Evolutionary conservation across 2,329 filamentous ascomycete genomes (phyloP), one percentile per base, ranked within the genome.

Genomic region (Curvularia lunata): DNA sequence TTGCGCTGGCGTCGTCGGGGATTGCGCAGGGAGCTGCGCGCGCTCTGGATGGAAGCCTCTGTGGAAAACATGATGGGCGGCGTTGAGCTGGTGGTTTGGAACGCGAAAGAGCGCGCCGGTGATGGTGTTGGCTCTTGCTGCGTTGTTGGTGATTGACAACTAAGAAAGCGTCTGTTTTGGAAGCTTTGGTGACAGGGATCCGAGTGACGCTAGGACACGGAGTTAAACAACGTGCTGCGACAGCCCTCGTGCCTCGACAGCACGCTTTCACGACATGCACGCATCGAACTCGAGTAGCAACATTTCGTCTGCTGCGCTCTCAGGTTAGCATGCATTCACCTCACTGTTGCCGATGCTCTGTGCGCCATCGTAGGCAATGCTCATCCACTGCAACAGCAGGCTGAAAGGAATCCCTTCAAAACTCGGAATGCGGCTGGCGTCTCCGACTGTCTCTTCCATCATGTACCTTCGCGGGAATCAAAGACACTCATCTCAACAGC

Each of bases 1-100:
- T 78, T 76, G 71, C 80, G 78, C 65, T 77, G 78, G 65, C 80
- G 74, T 59, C 81, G 74, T 58, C 78, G 75, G 38, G 79, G 79
- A 62, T 81, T 81, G 59, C 79, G 77, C 67, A 76, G 70, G 13
- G 76, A 74, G 62, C 73, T 74, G 62, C 76, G 76, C 52, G 70
- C 68, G 67, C 71, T 75, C 59, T 70, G 68, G 12, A 72, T 57
- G 32, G 74, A 71, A 34, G 73, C 70, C 58, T 78, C 76, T 21
- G 75, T 72, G 4, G 76, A 78, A 48, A 78, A 78, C 76, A 78
- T 78, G 65, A 58, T 62, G 66, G 48, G 40, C n/a, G 42, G 47
- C 23, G 48, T 27, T 41, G 48, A 30, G 32, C 37, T 49, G 60
- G 43, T 54, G 60, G 54, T 59, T 63, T 50, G 45, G 37, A 30